Evolutionary conservation across 345 rosid genomes (phyloP).

Genomic region (Gynandropsis gynandra): DNA sequence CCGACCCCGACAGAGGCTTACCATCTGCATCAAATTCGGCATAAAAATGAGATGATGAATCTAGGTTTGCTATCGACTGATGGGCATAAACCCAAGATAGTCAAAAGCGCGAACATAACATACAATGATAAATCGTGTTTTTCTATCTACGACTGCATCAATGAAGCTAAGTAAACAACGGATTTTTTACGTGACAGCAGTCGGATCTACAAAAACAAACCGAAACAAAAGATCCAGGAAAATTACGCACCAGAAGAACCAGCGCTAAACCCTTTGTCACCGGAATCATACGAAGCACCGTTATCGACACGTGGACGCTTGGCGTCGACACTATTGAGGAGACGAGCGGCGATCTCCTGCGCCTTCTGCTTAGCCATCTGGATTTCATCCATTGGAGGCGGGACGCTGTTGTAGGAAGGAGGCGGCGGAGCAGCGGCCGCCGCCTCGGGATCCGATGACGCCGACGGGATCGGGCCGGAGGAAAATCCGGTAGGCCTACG

Average conservation of each 20-base stretch:
- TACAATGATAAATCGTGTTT: background rate
- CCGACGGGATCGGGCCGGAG: constrained; percentile 42
- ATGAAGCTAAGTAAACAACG: no score
- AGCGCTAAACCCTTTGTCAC: constrained; percentile 50
- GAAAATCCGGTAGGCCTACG: constrained; percentile 91
- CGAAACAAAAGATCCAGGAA: background rate
- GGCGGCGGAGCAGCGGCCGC: constrained; percentile 24
- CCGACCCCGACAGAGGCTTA: constrained; percentile 42
- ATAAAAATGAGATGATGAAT: background rate
- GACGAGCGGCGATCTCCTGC: constrained; percentile 91
- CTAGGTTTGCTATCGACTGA: no score
- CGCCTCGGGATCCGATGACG: constrained; percentile 39
- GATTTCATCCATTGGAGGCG: constrained; percentile 72
- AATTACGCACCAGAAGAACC: constrained; percentile 32
- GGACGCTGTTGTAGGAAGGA: constrained; percentile 62
- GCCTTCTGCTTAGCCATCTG: constrained; percentile 87
- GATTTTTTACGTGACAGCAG: no score
- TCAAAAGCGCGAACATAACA: background rate
- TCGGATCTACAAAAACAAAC: background rate
- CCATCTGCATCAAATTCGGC: constrained; percentile 35
- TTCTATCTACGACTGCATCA: background rate
- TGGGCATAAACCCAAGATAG: background rate
- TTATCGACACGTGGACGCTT: constrained; percentile 86
- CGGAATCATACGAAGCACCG: constrained; percentile 51
- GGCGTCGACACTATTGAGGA: constrained; percentile 47